Evolutionary conservation across 352 stramenopile species (phyloP).

Genomic region (Phytopythium aichiense): DNA sequence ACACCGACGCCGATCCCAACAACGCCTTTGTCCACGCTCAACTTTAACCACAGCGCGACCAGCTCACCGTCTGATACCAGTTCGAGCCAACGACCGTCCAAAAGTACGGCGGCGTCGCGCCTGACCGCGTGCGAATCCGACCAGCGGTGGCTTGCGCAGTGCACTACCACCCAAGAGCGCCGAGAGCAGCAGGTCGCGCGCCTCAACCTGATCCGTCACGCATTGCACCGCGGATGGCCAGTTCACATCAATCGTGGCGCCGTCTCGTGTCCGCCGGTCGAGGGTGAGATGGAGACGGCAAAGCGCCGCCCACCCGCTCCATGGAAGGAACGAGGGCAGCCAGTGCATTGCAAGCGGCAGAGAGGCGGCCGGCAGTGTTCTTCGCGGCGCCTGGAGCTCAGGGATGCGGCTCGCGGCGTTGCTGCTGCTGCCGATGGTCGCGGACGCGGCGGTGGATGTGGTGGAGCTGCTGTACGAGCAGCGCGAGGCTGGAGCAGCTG

Average conservation of each 20-base stretch:
- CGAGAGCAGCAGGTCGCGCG: too few species aligned
- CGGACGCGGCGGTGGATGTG: slow-evolving; percentile 17
- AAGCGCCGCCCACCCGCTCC: background rate
- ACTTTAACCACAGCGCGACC: too few species aligned
- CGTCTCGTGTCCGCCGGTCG: background rate
- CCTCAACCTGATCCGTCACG: too few species aligned
- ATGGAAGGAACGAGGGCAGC: background rate
- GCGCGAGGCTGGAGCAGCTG: slow-evolving; percentile 5
- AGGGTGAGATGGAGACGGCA: background rate
- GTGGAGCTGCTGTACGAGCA: slow-evolving; percentile 19
- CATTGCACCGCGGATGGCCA: background rate
- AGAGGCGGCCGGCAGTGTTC: background rate
- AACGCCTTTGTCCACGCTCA: too few species aligned
- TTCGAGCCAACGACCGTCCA: too few species aligned
- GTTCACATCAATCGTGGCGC: background rate
- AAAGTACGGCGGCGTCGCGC: too few species aligned
- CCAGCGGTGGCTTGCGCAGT: too few species aligned
- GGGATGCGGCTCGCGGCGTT: background rate
- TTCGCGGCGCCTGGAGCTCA: background rate
- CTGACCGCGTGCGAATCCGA: too few species aligned
- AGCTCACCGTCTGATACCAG: too few species aligned
- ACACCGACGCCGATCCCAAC: too few species aligned
- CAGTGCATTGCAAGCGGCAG: background rate
- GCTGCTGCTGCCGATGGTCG: background rate
- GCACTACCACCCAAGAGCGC: too few species aligned